Base-by-base conservation (phyloP, 192 early-diverging fungal species). In the Coemansia guatemalensis region DNA sequence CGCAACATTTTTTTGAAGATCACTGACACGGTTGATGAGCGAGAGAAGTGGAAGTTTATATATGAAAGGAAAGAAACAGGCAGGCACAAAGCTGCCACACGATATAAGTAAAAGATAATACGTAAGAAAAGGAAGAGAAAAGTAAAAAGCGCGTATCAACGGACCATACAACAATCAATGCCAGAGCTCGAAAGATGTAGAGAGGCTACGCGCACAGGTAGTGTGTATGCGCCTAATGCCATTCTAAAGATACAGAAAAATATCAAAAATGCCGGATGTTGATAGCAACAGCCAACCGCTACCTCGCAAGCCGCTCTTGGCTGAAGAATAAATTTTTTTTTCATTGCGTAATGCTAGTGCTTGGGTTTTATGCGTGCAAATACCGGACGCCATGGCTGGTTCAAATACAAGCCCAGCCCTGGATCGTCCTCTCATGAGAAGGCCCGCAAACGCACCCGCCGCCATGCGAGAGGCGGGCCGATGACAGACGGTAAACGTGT, bases 11-110 rank as follows among this genome's bases (percentile, higher is more conserved):
- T 54, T 65, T 47, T 30, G 25, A 33, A 30, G 20, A 20, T 7
- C 50, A 25, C 23, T 20, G 27, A 6, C 12, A 11, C 24, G 24
- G 47, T 20, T 17, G 22, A 18, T 49, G 22, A 33, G 27, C 23
- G 26, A 33, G 25, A 17, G 48, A n/a, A 39, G 12, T 26, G 20
- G 48, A 30, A 51, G 32, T 61, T 47, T 61, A 51, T 18, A 30
- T 30, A 4, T 24, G 26, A 58, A 29, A 61, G 27, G 8, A 60
- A 29, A 59, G 35, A 53, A 53, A 44, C 26, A 68, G 51, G 32
- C 25, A 65, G 29, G 14, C 14, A 44, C 14, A 17, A 44, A 44
- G 39, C 39, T 17, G 39, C 39, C 39, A 44, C 9, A 44, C 9
- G 12, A 44, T 44, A 17, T 44, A 44, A 44, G 39, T 44, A 21